A percentile compares a stretch with the other conserved stretches of the same genome.
These are phyloP conservation scores for Suillus weaverae DNA, from an alignment of 768 basidiomycete species.

Conservation along the genomic window DNA sequence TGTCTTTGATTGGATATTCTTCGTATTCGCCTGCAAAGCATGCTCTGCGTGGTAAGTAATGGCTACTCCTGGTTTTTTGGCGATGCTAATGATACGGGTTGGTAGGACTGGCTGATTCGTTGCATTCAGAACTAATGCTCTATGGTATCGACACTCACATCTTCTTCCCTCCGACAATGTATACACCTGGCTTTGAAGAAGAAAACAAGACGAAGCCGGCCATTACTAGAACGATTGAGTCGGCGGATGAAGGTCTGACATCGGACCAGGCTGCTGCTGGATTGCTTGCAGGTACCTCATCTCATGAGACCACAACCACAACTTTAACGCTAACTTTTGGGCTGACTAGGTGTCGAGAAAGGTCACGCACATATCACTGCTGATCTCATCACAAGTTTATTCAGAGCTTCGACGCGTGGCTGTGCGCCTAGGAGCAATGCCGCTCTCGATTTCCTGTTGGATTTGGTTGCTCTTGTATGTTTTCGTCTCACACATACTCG, in stretches of 20 bases:
- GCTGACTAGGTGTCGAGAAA: slow-evolving; percentile 56
- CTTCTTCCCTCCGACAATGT: slow-evolving; percentile 83
- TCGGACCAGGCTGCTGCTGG: slow-evolving; percentile 62
- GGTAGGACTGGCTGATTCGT: slow-evolving; percentile 77
- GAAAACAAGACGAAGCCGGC: slow-evolving; percentile 80
- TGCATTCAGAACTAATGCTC: slow-evolving; percentile 76
- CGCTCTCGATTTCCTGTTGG: slow-evolving; percentile 50
- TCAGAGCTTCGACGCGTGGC: slow-evolving; percentile 68
- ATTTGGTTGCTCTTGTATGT: slow-evolving; percentile 48
- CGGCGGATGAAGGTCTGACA: slow-evolving; percentile 60
- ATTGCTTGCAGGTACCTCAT: slow-evolving; percentile 55
- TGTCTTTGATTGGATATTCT: slow-evolving; percentile 76
- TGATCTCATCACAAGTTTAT: slow-evolving; percentile 65
- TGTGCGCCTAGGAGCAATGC: slow-evolving; percentile 58
- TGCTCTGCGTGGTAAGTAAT: slow-evolving; percentile 69
- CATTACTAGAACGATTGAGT: slow-evolving; percentile 76
- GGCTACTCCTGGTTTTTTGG: no score
- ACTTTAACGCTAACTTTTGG: not conserved
- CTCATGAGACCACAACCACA: not conserved
- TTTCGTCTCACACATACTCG: not conserved
- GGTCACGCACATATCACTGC: slow-evolving; percentile 75
- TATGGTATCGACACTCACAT: slow-evolving; percentile 80
- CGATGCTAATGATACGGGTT: not conserved
- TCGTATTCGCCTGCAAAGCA: slow-evolving; percentile 85
- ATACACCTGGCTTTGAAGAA: slow-evolving; percentile 69